These are phyloP conservation scores for Eucalyptus brandiana DNA, from an alignment of 345 rosid species.

Conservation along the genomic window DNA sequence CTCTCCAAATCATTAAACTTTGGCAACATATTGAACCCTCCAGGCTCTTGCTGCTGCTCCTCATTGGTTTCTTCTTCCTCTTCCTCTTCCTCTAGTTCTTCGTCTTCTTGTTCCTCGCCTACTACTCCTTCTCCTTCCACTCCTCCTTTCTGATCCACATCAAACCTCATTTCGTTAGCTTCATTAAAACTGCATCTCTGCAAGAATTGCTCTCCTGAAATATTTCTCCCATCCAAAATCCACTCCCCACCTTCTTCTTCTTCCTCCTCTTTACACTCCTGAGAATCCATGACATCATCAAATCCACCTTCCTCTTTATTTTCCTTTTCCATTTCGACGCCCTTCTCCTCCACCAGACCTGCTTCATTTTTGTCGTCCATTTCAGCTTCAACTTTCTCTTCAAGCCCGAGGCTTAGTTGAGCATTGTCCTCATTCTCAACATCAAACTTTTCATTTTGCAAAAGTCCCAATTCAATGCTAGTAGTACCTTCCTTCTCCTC, in stretches of 20 bases:
- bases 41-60: constrained; percentile 1
- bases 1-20: constrained; percentile 31
- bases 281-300: constrained; percentile 29
- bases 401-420: neutral
- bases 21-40: constrained; percentile 30
- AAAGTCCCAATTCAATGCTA: neutral
- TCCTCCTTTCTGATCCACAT: neutral
- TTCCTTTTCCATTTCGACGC: neutral
- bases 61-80: constrained; percentile 19
- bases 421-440: neutral
- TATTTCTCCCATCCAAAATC: constrained; percentile 21
- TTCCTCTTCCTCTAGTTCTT: constrained; percentile 11
- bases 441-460: neutral
- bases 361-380: neutral
- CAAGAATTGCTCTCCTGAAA: constrained; percentile 24
- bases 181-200: constrained; percentile 23
- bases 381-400: neutral
- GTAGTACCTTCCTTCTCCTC: neutral
- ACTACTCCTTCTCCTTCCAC: constrained; percentile 2
- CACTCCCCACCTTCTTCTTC: constrained; percentile 16
- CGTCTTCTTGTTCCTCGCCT: constrained; percentile 9
- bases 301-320: neutral
- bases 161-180: constrained; percentile 1
- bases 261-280: constrained; percentile 24
- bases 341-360: neutral